Evolutionary conservation across 208 protist species (phyloP), one percentile per base, ranked within the genome.

Genomic region (Trypanosoma scelopori): DNA sequence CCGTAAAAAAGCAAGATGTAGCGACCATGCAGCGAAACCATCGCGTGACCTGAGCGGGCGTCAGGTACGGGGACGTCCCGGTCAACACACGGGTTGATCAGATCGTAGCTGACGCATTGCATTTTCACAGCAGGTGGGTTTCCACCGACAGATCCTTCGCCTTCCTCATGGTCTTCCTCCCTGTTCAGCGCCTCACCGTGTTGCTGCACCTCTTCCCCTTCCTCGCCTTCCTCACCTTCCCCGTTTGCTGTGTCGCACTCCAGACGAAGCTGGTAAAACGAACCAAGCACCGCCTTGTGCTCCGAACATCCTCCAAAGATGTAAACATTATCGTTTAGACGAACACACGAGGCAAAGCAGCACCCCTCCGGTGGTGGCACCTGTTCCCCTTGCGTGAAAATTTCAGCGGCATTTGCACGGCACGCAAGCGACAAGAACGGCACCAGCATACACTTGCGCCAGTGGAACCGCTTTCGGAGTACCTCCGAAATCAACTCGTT

Each of bases 1-100:
- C 68, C 68, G 45, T 65, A 74, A 35, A 74, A 65, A 0, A 74
- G n/a, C 11, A 74, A 25, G 6, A 74, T 1, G 45, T 67, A 59
- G 7, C 57, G n/a, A 15, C 30, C 43, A 46, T 48, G 32, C 5
- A 59, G 16, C 3, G 52, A 30, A 4, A 60, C 48, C 48, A 64
- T 64, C 4, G 65, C 65, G 48, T 71, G 65, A 28, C 65, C 65
- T 20, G 56, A 56, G 11, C 65, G 55, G 23, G 56, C 18, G 5
- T 16, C 43, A n/a, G 65, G 65, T 11, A 47, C 22, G 1, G 0
- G 12, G 16, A 0, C 28, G 3, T 20, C 51, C 20, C 18, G 23
- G 13, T 57, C 49, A 7, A 0, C n/a, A 50, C 37, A 46, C 4
- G 65, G 55, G 12, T 52, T 0, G 49, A 71, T 42, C 56, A 65